Conservation (phyloP, 805 yeast species). For the Teunomyces lycoperdinae region DNA sequence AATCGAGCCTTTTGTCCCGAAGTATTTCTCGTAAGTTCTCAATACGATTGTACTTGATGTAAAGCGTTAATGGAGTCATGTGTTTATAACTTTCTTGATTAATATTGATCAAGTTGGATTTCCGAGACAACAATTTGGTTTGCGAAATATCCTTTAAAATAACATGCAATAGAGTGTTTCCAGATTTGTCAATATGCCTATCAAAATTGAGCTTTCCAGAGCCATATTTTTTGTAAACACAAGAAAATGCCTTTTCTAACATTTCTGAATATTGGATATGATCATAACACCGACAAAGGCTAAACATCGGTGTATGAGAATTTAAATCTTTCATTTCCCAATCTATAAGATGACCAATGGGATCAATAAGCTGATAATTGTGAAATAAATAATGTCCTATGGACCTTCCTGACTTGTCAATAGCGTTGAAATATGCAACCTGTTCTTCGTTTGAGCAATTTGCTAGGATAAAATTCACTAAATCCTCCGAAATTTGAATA, state of each 20-base stretch:
- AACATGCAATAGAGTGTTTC: conserved; percentile 76
- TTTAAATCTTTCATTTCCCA: conserved; percentile 68
- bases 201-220: conserved; percentile 39
- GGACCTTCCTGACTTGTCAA: conserved; percentile 55
- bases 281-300: conserved; percentile 78
- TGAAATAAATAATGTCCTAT: conserved; percentile 75
- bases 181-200: conserved; percentile 69
- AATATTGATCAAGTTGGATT: conserved; percentile 37
- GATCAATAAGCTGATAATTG: conserved; percentile 46
- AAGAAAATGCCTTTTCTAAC: conserved; percentile 43
- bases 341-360: conserved; percentile 57
- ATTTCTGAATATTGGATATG: conserved; percentile 57
- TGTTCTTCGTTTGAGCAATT: conserved; percentile 48
- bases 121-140: conserved; percentile 20
- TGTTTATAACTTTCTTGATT: conserved; percentile 59
- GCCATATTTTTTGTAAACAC: conserved; percentile 45
- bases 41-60: conserved; percentile 63
- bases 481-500: conserved; percentile 41
- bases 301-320: conserved; percentile 75
- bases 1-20: conserved; percentile 44
- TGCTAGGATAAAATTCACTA: conserved; percentile 40
- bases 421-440: conserved; percentile 43
- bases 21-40: conserved; percentile 56
- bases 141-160: conserved; percentile 48
- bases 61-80: conserved; percentile 69